Base-by-base conservation (phyloP, 306 rosid species). In the Hippophae tibetana region DNA sequence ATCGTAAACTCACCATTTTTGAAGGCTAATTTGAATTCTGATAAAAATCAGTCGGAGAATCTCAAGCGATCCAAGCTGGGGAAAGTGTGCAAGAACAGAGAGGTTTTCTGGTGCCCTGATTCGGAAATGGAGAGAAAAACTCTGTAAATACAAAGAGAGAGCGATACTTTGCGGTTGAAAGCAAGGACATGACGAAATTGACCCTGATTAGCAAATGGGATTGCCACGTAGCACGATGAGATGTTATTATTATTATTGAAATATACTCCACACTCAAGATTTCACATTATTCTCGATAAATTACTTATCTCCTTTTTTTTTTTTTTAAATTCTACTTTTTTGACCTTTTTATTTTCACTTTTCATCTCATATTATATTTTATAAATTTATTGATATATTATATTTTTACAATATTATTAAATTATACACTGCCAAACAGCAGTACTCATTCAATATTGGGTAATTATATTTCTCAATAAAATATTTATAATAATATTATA, bases 1-100 rank as follows among this genome's bases (percentile, higher is more conserved):
- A 63, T 69, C 73, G 8, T 49, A 43, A 71, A 71, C 83, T 93
- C 70, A 89, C 99, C 97, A 93, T 93, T 79, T 76, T 72, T n/a
- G 69, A 54, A 62, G 82, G 68, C 53, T 58, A 72, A 48, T 63
- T 40, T 43, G 72, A 57, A 76, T 70, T 79, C 70, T 52, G 75
- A 63, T 68, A 52, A 75, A 67, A 65, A 63, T 71, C 60, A 69
- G 62, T 73, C 42, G 65, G 54, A 54, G 64, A 80, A 73, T 61
- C 45, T 77, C 73, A 8, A 52, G 63, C 67, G 76, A 86, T 76
- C 58, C 51, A 64, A 69, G 47, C 57, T 65, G 51, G 73, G 47
- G 72, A 45, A 58, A 44, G 72, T 25, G 70, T 42, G 57, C 27
- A 47, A 18, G 65, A n/a, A 61, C 52, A 57, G 5, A 46, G 31